phyloP scores from a whole-genome alignment of 305 asterid species.

The Rubia tinctorum region DNA sequence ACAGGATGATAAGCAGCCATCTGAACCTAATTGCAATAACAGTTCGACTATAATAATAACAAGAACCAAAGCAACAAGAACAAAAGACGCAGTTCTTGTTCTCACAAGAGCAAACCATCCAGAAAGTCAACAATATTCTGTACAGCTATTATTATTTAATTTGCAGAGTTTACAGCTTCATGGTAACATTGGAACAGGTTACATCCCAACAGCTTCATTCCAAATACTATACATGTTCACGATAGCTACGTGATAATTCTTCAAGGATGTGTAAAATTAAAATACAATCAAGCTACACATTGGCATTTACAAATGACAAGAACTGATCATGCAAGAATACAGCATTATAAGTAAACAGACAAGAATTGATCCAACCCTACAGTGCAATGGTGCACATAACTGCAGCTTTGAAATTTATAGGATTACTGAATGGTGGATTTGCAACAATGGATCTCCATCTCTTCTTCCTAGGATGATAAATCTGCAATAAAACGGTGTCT shows the following conservation, averaged over 20 bases:
- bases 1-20: no score
- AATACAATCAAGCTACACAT: constrained; percentile 6
- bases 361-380: constrained; percentile 33
- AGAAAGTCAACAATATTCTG: background rate
- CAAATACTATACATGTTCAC: background rate
- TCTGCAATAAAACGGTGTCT: constrained; percentile 54
- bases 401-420: constrained; percentile 62
- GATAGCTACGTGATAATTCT: background rate
- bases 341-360: background rate
- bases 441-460: constrained; percentile 58
- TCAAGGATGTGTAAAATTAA: constrained; percentile 2
- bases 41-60: background rate
- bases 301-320: constrained; percentile 16
- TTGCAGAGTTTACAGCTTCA: background rate
- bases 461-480: constrained; percentile 64
- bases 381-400: constrained; percentile 68
- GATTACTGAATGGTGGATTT: constrained; percentile 59
- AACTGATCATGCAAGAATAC: constrained; percentile 6
- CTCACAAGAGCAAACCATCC: background rate
- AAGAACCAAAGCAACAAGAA: background rate
- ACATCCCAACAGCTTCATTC: background rate
- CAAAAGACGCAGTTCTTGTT: background rate
- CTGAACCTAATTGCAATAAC: background rate
- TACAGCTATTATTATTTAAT: background rate
- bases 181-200: background rate